These are phyloP conservation scores for Nothopassalora personata DNA, from an alignment of 2,329 filamentous ascomycete species.

Conservation along the genomic window DNA sequence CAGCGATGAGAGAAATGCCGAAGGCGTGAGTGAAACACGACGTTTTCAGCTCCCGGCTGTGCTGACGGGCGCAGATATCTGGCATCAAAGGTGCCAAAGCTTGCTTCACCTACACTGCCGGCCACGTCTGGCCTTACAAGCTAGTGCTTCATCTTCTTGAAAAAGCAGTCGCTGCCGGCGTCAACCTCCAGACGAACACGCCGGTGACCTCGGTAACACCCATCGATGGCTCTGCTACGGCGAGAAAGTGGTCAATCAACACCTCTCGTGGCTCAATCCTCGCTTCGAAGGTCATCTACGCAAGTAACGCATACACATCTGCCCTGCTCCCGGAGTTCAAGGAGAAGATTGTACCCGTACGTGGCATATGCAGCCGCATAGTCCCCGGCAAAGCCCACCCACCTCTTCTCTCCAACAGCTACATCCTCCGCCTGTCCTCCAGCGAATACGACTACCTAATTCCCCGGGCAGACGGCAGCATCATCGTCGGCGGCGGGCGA, in stretches of 20 bases:
- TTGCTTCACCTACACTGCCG: conserved; percentile 47
- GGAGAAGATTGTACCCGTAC: conserved; percentile 28
- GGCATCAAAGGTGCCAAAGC: conserved; percentile 37
- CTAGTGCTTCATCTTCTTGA: conserved; percentile 23
- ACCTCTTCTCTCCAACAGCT: conserved; percentile 27
- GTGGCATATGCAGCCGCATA: conserved; percentile 47
- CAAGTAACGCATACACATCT: conserved; percentile 25
- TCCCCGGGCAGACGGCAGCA: conserved; percentile 42
- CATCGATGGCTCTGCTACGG: conserved; percentile 40
- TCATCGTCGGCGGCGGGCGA: conserved; percentile 42
- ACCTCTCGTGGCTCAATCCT: conserved; percentile 25
- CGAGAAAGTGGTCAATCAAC: conserved; percentile 14
- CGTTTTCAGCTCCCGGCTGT: not conserved
- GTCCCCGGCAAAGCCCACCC: conserved; percentile 13
- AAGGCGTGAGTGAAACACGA: conserved; percentile 22
- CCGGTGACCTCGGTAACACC: conserved; percentile 69
- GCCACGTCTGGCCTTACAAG: conserved; percentile 31
- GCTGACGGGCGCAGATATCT: conserved; percentile 27
- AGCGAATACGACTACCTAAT: conserved; percentile 38
- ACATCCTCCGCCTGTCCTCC: conserved; percentile 20
- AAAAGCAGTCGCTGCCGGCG: conserved; percentile 37
- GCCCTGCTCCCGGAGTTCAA: conserved; percentile 33
- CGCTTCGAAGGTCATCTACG: conserved; percentile 30
- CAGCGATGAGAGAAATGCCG: conserved; percentile 25
- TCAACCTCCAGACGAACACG: conserved; percentile 71